Evolutionary conservation across 2,329 filamentous ascomycete genomes (phyloP), one percentile per base, ranked within the genome.

Genomic region (Penicillium sp.): DNA sequence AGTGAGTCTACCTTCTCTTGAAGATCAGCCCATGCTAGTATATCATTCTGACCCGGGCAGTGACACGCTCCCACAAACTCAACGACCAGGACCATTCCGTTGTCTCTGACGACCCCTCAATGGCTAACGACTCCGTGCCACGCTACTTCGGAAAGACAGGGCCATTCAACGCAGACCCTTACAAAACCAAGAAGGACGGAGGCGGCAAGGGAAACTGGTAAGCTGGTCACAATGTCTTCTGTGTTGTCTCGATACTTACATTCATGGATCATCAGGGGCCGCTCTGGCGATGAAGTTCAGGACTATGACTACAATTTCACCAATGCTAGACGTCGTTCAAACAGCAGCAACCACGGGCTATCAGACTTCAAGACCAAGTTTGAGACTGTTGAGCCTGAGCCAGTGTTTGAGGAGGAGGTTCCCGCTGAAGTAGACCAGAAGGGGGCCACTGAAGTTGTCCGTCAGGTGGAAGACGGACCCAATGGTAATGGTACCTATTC

Each of bases 11-110:
- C 6, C 18, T 14, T 6, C n/a, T 9, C n/a, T 20, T 18, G 16
- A 40, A 40, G 35, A 2, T 18, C 9, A 6, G 30, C 30, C 30
- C 12, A 33, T 33, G 5, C 40, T 21, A 3, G 18, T 9, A 21
- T 14, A 21, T n/a, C 4, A 14, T 33, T 5, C 48, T 52, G 28
- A 33, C 28, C 20, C 33, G 4, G 8, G 56, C 65, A 96, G 92
- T 99, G 93, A 97, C 94, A 80, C 93, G 94, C 74, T 95, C 93
- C 63, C 90, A 93, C 85, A 99, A 97, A 82, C 84, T 82, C 80
- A 96, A 91, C 79, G 91, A 96, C 77, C 92, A 92, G 78, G 89
- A 95, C 81, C 89, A 96, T 79, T 85, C 85, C 67, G 88, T 83
- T 68, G 78, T 90, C 64, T 87, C 88, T 64, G 89, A 94, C 66